Base-by-base conservation (phyloP, 805 yeast genomes). In the Ogataea chonburiensis region DNA sequence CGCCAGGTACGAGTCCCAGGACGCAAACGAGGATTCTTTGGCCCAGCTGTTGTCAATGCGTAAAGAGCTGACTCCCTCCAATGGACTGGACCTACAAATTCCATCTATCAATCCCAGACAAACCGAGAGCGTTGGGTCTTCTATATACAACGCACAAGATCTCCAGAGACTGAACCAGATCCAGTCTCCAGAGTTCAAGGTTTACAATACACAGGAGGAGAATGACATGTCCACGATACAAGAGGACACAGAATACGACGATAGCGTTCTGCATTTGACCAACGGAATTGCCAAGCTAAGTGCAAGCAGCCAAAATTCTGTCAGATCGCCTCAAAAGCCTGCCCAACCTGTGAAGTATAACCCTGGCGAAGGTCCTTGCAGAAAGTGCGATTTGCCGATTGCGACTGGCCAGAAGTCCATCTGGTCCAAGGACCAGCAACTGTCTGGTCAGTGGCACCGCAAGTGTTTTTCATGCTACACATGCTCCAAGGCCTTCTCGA, bases 361-460 rank as follows among this genome's bases (percentile, higher is more conserved):
- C 4, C 74, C 88, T 0, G 93, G 91, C 0, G 64, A 74, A 42
- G 93, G 93, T 0, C 88, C 88, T 11, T 91, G 98, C 58, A 77
- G 97, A 40, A 68, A 73, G 21, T 91, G 98, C 64, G 58, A 61
- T 5, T 42, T 58, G 28, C 66, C 61, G n/a, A 79, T 89, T 19
- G 45, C 47, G 1, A 69, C 77, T 1, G 42, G 46, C 7, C 60
- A 58, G 34, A 86, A 81, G 53, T 70, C 93, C 0, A 83, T 91
- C 13, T 83, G 79, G 61, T 86, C 96, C n/a, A 83, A 80, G 49
- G 85, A 84, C 37, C 84, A 81, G n/a, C 88, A 81, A 52, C 64
- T 84, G 29, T 74, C 86, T 1, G 98, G 97, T 0, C 91, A 88
- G 56, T 93, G 98, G 98, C 98, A 93, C 56, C 71, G 94, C 24